A percentile compares a stretch with the other conserved stretches of the same genome.
phyloP scores from a whole-genome alignment of 2,329 filamentous ascomycete genomes.

The Pyrenophora seminiperda region DNA sequence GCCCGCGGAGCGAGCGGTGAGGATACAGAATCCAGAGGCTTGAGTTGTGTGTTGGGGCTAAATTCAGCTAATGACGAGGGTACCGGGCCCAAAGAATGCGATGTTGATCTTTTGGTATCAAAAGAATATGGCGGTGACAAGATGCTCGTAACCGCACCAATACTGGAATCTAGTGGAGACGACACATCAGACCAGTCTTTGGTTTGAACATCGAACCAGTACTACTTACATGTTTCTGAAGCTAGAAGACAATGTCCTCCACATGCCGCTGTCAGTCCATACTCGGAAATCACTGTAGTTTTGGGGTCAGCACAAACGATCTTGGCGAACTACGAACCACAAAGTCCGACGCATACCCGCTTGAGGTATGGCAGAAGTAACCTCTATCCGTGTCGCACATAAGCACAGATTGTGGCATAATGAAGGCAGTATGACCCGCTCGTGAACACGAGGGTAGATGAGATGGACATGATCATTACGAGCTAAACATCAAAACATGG shows the following conservation, averaged over 20 bases:
- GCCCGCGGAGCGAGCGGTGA: conserved; percentile 6
- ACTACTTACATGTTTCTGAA: conserved; percentile 25
- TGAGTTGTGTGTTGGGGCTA: conserved; percentile 1
- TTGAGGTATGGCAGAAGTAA: conserved; percentile 24
- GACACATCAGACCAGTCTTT: neutral
- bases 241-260: conserved; percentile 20
- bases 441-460: conserved; percentile 8
- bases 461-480: conserved; percentile 20
- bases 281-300: conserved; percentile 18
- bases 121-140: conserved; percentile 5
- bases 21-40: conserved; percentile 6
- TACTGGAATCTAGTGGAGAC: conserved; percentile 1
- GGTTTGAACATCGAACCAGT: neutral
- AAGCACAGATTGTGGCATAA: conserved; percentile 29
- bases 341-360: conserved; percentile 25
- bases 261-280: conserved; percentile 8
- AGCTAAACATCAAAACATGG: conserved; percentile 11
- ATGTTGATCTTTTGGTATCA: conserved; percentile 12
- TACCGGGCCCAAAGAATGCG: conserved; percentile 8
- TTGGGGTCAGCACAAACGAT: conserved; percentile 22
- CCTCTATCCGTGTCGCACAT: conserved; percentile 24
- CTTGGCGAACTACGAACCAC: conserved; percentile 6
- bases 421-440: conserved; percentile 8
- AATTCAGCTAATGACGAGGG: conserved; percentile 13
- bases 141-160: conserved; percentile 11